phyloP scores from a whole-genome alignment of 257 asterid species.

The Paraleonurus japonicus region DNA sequence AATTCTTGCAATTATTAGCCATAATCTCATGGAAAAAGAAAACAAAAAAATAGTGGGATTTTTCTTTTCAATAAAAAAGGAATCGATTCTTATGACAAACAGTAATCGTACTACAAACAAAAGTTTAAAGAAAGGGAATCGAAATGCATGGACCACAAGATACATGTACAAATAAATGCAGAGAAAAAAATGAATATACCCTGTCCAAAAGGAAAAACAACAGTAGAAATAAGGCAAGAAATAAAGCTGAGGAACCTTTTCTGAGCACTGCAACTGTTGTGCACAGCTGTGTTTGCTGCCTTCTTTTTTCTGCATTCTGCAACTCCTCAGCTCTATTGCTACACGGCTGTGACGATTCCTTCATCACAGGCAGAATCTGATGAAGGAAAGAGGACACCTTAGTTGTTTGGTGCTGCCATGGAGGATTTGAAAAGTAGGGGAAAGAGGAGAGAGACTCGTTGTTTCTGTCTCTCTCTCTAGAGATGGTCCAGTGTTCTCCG shows the following conservation, averaged over 20 bases:
- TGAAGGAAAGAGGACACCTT: slow-evolving; percentile 33
- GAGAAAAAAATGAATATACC: slow-evolving; percentile 55
- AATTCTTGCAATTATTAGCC: background rate
- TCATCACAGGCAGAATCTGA: slow-evolving; percentile 38
- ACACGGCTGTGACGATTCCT: slow-evolving; percentile 68
- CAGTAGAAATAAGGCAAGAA: slow-evolving; percentile 19
- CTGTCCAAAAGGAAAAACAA: slow-evolving; percentile 37
- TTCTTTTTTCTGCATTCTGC: slow-evolving; percentile 51
- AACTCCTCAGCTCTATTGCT: slow-evolving; percentile 39
- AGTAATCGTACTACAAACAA: slow-evolving; percentile 16
- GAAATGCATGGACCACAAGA: slow-evolving; percentile 51
- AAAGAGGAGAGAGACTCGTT: slow-evolving; percentile 24
- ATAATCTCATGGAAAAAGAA: background rate
- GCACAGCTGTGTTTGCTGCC: slow-evolving; percentile 68
- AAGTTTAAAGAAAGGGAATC: slow-evolving; percentile 11
- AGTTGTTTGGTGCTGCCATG: slow-evolving; percentile 41
- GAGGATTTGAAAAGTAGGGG: slow-evolving; percentile 32
- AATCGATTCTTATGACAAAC: background rate
- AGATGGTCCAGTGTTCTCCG: slow-evolving; percentile 47
- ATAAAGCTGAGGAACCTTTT: slow-evolving; percentile 64
- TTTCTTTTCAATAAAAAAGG: background rate
- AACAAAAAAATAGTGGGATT: background rate
- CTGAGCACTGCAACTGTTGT: slow-evolving; percentile 62
- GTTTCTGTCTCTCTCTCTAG: slow-evolving; percentile 10
- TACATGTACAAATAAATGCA: slow-evolving; percentile 31